These are phyloP conservation scores for Tetrahymena thermophila DNA, from an alignment of 73 alveolate species.

Conservation along the genomic window DNA sequence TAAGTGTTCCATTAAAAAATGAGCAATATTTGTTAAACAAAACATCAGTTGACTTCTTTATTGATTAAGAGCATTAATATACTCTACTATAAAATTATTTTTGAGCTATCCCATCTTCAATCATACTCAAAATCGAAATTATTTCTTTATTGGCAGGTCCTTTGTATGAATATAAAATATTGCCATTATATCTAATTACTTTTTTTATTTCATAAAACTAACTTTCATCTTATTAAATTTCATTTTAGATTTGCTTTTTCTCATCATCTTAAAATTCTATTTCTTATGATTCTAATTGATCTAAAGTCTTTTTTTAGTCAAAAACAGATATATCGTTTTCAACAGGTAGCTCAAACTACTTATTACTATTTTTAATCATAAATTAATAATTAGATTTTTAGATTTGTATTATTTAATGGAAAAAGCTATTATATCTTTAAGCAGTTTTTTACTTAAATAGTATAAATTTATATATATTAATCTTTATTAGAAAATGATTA, in stretches of 20 bases:
- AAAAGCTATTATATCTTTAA: background rate
- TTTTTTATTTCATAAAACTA: background rate
- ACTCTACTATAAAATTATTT: background rate
- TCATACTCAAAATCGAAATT: background rate
- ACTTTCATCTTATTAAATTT: background rate
- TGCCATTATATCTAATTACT: background rate
- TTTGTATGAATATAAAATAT: background rate
- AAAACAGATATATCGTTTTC: background rate
- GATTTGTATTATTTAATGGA: background rate
- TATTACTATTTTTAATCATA: background rate
- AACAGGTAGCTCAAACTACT: background rate
- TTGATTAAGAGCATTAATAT: background rate
- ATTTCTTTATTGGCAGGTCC: background rate
- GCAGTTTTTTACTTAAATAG: background rate
- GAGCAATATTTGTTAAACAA: background rate
- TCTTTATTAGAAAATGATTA: background rate
- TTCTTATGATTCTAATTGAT: background rate
- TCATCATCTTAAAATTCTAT: background rate
- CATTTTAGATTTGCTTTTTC: background rate
- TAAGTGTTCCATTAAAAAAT: background rate
- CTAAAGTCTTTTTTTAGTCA: background rate
- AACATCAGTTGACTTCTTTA: background rate
- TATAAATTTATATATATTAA: too few species aligned
- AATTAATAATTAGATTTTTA: background rate
- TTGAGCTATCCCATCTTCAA: background rate